A percentile compares a stretch with the other conserved stretches of the same genome.
Conservation (phyloP, 306 rosid species). For the Pueraria montana region DNA sequence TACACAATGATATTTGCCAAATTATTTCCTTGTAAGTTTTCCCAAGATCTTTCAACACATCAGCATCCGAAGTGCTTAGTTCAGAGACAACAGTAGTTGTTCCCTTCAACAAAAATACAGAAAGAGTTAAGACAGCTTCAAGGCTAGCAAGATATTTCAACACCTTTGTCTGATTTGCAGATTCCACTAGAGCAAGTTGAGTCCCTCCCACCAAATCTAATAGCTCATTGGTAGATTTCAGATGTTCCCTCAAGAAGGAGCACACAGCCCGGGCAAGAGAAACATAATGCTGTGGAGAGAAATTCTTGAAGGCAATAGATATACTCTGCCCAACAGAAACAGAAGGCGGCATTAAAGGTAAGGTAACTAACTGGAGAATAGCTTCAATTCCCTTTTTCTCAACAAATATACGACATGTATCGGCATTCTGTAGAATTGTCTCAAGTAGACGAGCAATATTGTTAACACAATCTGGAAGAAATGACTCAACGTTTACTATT, state of each 20-base stretch:
- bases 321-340: conserved; percentile 87
- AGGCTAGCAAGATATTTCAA: conserved; percentile 87
- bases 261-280: conserved; percentile 93
- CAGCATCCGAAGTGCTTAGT: conserved; percentile 87
- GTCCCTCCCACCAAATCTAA: conserved; percentile 80
- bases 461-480: conserved; percentile 89
- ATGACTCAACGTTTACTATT: conserved; percentile 67
- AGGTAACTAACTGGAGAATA: conserved; percentile 82
- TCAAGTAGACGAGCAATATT: conserved; percentile 93
- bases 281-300: conserved; percentile 93
- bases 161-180: conserved; percentile 71
- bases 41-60: conserved; percentile 92
- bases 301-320: conserved; percentile 91
- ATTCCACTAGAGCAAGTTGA: conserved; percentile 82
- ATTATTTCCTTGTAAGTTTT: conserved; percentile 83
- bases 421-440: conserved; percentile 96
- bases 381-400: conserved; percentile 97
- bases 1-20: conserved; percentile 91
- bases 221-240: conserved; percentile 88
- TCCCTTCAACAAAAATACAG: conserved; percentile 89
- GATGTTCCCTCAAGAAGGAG: conserved; percentile 81
- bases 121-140: conserved; percentile 83
- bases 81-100: conserved; percentile 86
- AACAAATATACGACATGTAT: conserved; percentile 92
- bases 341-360: conserved; percentile 89